Evolutionary conservation across 2,329 filamentous ascomycete species (phyloP).

Genomic region (Colletotrichum lupini): DNA sequence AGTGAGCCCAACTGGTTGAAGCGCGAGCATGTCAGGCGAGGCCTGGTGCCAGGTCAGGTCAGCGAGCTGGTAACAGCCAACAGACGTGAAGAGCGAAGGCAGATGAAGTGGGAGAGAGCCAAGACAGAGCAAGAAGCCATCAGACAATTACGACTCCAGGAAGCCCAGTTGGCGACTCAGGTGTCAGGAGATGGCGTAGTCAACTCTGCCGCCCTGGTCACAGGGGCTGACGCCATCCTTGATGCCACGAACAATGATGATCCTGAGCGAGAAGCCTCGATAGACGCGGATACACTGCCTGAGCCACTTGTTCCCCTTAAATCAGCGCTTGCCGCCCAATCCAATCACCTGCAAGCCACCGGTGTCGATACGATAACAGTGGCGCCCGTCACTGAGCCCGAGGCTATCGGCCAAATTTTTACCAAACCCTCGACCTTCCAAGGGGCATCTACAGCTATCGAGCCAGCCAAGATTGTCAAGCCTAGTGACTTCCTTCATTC

Average conservation of each 20-base stretch:
- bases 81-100: slow-evolving; percentile 81
- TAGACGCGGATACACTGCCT: slow-evolving; percentile 22
- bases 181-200: background rate
- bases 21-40: slow-evolving; percentile 79
- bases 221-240: background rate
- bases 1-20: slow-evolving; percentile 96
- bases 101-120: slow-evolving; percentile 93
- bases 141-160: slow-evolving; percentile 69
- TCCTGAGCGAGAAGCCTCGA: slow-evolving; percentile 12
- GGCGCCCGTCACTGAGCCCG: slow-evolving; percentile 1
- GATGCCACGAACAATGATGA: slow-evolving; percentile 6
- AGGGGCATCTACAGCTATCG: background rate
- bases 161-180: slow-evolving; percentile 48
- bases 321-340: background rate
- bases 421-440: background rate
- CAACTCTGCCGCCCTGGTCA: background rate
- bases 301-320: background rate
- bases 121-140: slow-evolving; percentile 87
- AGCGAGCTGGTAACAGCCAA: slow-evolving; percentile 84
- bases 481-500: slow-evolving; percentile 1
- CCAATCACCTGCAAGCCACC: background rate
- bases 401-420: background rate
- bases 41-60: slow-evolving; percentile 73
- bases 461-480: slow-evolving; percentile 24
- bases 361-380: slow-evolving; percentile 3